phyloP scores from a whole-genome alignment of 306 rosid genomes.

The Morella rubra region DNA sequence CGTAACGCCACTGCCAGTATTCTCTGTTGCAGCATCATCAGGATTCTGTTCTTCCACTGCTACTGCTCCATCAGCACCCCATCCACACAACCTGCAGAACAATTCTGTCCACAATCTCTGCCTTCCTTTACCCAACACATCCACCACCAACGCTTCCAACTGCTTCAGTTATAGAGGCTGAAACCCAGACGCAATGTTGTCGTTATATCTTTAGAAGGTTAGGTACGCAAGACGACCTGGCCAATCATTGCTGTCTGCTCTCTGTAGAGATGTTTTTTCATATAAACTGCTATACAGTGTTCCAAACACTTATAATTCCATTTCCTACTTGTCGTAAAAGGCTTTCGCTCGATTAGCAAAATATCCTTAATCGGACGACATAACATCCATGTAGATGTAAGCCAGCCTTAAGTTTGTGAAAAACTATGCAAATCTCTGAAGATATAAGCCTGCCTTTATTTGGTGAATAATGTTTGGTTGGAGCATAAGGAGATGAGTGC shows the following conservation, averaged over 20 bases:
- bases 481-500: background rate
- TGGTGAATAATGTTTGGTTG: background rate
- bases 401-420: background rate
- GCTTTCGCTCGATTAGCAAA: background rate
- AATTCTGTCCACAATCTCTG: slow-evolving; percentile 22
- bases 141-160: slow-evolving; percentile 14
- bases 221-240: background rate
- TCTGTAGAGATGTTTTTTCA: slow-evolving; percentile 17
- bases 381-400: background rate
- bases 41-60: slow-evolving; percentile 52
- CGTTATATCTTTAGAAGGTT: slow-evolving; percentile 2
- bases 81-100: slow-evolving; percentile 20
- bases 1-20: slow-evolving; percentile 30
- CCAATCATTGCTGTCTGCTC: background rate
- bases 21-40: slow-evolving; percentile 68
- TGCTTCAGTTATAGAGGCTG: slow-evolving; percentile 7
- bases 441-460: background rate
- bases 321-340: background rate
- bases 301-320: background rate
- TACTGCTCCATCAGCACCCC: slow-evolving; percentile 18
- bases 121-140: slow-evolving; percentile 20
- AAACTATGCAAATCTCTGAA: background rate
- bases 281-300: background rate
- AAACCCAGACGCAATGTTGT: background rate
- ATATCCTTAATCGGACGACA: no score